Conservation (phyloP, 192 early-diverging fungal species). For the Mortierella hygrophila region DNA sequence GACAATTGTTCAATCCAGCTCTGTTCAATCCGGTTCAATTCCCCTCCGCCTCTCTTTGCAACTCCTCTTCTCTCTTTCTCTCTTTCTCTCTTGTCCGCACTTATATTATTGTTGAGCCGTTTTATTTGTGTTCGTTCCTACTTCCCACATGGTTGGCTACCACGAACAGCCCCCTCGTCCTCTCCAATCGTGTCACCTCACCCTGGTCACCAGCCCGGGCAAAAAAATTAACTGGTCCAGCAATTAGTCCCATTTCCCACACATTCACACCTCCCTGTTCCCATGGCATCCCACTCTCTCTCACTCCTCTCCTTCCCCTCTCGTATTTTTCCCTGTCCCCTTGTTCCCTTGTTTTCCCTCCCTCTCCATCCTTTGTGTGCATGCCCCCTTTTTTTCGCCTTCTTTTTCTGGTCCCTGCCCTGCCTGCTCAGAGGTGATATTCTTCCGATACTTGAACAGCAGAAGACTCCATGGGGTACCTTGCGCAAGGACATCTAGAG, state of each 20-base stretch:
- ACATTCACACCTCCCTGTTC: not conserved
- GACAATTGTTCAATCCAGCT: too few relatives aligned
- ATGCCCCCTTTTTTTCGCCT: not conserved
- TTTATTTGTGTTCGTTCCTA: not conserved
- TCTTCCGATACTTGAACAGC: not conserved
- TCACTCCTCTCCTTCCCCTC: not conserved
- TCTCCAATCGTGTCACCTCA: not conserved
- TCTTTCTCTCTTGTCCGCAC: not conserved
- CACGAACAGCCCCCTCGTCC: not conserved
- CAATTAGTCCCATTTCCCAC: not conserved
- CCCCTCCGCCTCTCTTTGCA: not conserved
- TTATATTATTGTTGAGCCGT: not conserved
- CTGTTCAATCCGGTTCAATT: too few relatives aligned
- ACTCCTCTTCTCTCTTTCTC: not conserved
- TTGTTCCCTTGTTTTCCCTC: not conserved
- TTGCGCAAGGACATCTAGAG: not conserved
- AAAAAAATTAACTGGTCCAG: not conserved
- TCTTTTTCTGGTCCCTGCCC: not conserved
- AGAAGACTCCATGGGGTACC: not conserved
- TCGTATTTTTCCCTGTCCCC: not conserved
- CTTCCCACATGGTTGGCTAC: constrained; percentile 7
- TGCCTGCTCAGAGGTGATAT: not conserved
- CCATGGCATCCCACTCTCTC: not conserved
- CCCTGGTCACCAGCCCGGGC: not conserved
- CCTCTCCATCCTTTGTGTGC: constrained; percentile 1